Base-by-base conservation (phyloP, 2,329 filamentous ascomycete species). In the Fusarium floridanum region DNA sequence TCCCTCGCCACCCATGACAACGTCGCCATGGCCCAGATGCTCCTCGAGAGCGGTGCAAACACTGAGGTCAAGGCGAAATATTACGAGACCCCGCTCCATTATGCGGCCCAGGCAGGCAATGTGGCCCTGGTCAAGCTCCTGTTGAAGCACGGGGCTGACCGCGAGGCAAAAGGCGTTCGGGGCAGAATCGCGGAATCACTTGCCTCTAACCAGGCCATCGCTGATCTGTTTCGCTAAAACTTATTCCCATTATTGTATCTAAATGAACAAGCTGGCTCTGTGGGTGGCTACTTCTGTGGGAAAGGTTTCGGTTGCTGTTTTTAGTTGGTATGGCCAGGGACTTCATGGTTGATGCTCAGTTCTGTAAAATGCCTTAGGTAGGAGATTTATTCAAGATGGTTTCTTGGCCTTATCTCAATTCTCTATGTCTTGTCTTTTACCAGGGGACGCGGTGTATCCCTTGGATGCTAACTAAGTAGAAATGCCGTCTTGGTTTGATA, bases 51-150 rank as follows among this genome's bases (percentile, higher is more conserved):
- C 16, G 45, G 45, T 0, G 22, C 45, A 17, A 5, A 50, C 8
- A 9, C 8, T 6, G 22, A 11, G 3, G 16, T 29, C 16, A 10
- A 6, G 45, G 2, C 2, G 0, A 4, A 17, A 5, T 1, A 3
- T 2, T 0, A 7, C 16, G 16, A 29, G 6, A 50, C 45, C 3
- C 45, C 45, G 8, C 16, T 50, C 4, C 17, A 29, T 5, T 4
- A 4, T 11, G 45, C 45, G 8, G 24, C 9, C 24, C 17, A 16
- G 45, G 17, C 9, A 24, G 22, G 24, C 45, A 50, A 11, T 2
- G 16, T n/a, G 8, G 45, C 16, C 3, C 9, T 50, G 1, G 24
- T n/a, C 24, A 3, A 50, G 45, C 45, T 50, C 22, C 6, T 50
- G 24, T 29, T 29, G 16, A 50, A 6, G 45, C 45, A 50, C 6